Evolutionary conservation across 164 flowering plant species (phyloP).

Genomic region (Tinospora cordifolia): DNA sequence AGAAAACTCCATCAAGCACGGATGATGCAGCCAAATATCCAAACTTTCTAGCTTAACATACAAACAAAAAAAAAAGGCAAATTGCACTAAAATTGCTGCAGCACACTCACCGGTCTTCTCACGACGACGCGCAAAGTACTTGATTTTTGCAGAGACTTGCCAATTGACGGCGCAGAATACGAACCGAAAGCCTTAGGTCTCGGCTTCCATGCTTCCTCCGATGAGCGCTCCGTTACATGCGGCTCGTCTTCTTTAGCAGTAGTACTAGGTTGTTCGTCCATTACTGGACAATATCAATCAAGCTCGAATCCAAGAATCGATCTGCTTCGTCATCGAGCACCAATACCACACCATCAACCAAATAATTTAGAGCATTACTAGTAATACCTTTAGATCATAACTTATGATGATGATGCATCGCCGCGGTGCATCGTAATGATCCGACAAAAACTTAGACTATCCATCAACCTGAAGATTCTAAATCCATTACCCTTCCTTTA

Average conservation of each 20-base stretch:
- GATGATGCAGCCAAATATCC: background rate
- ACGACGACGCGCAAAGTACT: conserved; percentile 42
- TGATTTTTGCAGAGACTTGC: conserved; percentile 22
- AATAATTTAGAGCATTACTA: background rate
- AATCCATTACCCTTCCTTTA: conserved; percentile 37
- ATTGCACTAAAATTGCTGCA: background rate
- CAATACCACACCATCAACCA: conserved; percentile 3
- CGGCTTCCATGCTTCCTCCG: conserved; percentile 41
- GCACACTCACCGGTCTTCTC: conserved; percentile 50
- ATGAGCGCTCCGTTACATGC: conserved; percentile 10
- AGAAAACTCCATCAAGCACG: background rate
- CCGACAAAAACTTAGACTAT: conserved; percentile 10
- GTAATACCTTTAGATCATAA: background rate
- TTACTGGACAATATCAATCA: conserved; percentile 18
- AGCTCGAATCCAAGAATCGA: background rate
- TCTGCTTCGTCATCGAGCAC: background rate
- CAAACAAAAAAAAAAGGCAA: background rate
- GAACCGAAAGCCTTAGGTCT: conserved; percentile 38
- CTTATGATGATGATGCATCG: background rate
- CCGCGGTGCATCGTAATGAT: background rate
- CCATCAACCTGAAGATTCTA: conserved; percentile 52
- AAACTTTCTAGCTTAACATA: background rate
- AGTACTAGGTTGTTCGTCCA: conserved; percentile 52
- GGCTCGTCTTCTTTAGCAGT: conserved; percentile 22
- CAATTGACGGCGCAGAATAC: conserved; percentile 20